Conservation (phyloP, 2,329 filamentous ascomycete genomes). For the Dissoconium aciculare region DNA sequence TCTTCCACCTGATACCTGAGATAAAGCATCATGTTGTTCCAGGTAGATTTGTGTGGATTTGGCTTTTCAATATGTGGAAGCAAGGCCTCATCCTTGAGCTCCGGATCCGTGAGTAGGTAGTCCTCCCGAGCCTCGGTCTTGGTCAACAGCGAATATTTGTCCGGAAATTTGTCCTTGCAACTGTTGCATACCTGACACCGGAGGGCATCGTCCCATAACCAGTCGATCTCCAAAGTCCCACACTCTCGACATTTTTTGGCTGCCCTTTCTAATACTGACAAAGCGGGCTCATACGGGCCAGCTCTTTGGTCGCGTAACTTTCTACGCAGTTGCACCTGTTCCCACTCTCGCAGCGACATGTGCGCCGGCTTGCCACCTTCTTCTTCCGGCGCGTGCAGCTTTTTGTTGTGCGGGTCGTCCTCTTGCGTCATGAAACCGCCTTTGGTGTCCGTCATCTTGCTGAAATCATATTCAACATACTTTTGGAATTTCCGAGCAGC, state of each 20-base stretch:
- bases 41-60: conserved; percentile 89
- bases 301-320: conserved; percentile 57
- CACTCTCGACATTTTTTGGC: conserved; percentile 70
- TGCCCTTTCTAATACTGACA: conserved; percentile 55
- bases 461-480: conserved; percentile 96
- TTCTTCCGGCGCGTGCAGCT: conserved; percentile 46
- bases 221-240: conserved; percentile 73
- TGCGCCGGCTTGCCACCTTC: conserved; percentile 54
- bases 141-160: conserved; percentile 88
- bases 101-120: conserved; percentile 86
- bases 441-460: conserved; percentile 94
- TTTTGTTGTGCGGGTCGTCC: conserved; percentile 81
- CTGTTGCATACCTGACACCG: conserved; percentile 56
- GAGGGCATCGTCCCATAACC: conserved; percentile 83
- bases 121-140: conserved; percentile 95
- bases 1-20: conserved; percentile 87
- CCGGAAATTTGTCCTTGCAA: conserved; percentile 80
- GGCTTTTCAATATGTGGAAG: conserved; percentile 77
- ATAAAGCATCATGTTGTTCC: conserved; percentile 98
- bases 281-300: conserved; percentile 75
- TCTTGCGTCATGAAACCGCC: conserved; percentile 83
- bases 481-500: conserved; percentile 80
- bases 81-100: conserved; percentile 75
- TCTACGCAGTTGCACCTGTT: conserved; percentile 59
- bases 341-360: conserved; percentile 89